Percentiles rank a stretch among this genome's conserved stretches.
phyloP scores from a whole-genome alignment of 78 protist genomes.

The slime mould (Dictyostelium discoideum) region DNA sequence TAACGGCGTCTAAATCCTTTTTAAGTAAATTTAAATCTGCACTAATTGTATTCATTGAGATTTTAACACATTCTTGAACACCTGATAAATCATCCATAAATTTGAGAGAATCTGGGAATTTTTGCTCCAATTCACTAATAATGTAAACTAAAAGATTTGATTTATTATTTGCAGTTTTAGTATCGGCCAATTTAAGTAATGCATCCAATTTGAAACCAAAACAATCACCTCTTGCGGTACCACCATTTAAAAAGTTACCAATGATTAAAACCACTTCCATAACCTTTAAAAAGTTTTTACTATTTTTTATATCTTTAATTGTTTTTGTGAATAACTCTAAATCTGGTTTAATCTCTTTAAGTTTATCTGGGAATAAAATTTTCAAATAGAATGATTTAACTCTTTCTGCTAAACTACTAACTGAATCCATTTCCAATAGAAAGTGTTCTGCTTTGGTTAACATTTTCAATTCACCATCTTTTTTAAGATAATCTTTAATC shows the following conservation, averaged over 20 bases:
- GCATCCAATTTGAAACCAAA: constrained; percentile 81
- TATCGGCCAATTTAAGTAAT: constrained; percentile 54
- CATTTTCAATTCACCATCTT: constrained; percentile 54
- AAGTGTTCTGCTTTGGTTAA: constrained; percentile 62
- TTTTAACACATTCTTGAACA: constrained; percentile 32
- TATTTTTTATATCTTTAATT: background rate
- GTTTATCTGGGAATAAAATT: constrained; percentile 63
- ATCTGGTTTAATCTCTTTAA: constrained; percentile 73
- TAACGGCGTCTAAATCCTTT: constrained; percentile 51
- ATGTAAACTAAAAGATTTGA: constrained; percentile 60
- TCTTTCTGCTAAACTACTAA: constrained; percentile 20
- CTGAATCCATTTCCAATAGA: constrained; percentile 45
- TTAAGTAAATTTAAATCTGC: constrained; percentile 31
- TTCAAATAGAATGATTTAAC: constrained; percentile 57
- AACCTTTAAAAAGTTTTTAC: constrained; percentile 54
- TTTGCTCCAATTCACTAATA: constrained; percentile 34
- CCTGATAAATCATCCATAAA: constrained; percentile 29
- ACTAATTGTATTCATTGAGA: constrained; percentile 1
- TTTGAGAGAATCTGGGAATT: constrained; percentile 36
- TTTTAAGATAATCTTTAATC: constrained; percentile 44
- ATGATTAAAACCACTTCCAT: constrained; percentile 72
- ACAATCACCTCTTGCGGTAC: constrained; percentile 83
- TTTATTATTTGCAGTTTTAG: constrained; percentile 56
- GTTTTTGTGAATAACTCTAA: constrained; percentile 34
- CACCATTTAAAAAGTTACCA: constrained; percentile 87